Evolutionary conservation across 2,329 filamentous ascomycete species (phyloP), one percentile per base, ranked within the genome.

Genomic region (Colletotrichum simmondsii): DNA sequence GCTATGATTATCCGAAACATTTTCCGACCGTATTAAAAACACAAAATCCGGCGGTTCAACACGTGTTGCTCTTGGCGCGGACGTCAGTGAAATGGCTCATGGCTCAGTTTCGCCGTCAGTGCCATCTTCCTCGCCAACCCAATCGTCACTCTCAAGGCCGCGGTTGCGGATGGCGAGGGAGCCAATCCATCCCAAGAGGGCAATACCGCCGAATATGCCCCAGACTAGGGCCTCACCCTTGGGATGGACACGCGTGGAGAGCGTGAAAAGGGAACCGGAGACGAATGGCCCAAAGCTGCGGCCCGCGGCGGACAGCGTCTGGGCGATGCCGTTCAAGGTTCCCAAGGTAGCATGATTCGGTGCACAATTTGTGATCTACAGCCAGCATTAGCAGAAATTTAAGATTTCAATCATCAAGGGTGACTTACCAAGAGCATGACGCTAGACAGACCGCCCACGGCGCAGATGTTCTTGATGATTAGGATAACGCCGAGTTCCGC

Each of bases 301-400:
- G 10, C 97, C 97, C 0, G 94, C 94, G 0, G 97, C 97, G 0
- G 95, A 97, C 0, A 99, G 90, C 0, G 95, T 98, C 82, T 99
- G 97, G 0, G 97, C 97, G 37, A 98, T 89, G 11, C 97, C 97
- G 79, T 99, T 98, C 30, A 99, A 87, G 0, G 94, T 95, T 3
- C 97, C 97, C 0, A 99, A 89, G 0, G 94, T 95, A 5, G 93
- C 92, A 81, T 96, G 90, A 8, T 95, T 95, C 0, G 95, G 94
- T 0, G 95, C 94, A 1, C 94, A 97, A 78, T 99, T 99, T 49
- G 95, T 98, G 76, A 99, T 95, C 94, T 96, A 75, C 16, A 30
- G 16, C 24, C 1, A 8, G 11, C 12, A 35, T 74, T 16, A 32
- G 19, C 14, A 57, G 30, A 8, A n/a, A 37, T 11, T 11, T 4